Base-by-base conservation (phyloP, 108 stramenopile species). In the Nitzschia sp. region DNA sequence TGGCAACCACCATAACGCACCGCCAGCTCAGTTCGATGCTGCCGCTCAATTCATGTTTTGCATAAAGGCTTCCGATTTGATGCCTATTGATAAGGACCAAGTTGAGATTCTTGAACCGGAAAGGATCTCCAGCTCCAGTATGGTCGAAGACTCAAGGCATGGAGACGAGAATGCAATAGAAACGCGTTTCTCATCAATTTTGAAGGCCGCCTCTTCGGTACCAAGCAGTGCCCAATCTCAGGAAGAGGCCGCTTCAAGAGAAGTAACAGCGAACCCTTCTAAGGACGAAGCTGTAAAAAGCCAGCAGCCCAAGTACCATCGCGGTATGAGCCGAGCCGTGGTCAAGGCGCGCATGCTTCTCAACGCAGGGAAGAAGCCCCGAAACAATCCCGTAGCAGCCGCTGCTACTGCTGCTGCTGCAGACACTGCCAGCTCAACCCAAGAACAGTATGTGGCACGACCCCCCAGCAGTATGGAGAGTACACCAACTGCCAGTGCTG, bases 1-100 rank as follows among this genome's bases (percentile, higher is more conserved):
- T 28, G 55, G 21, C 15, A 32, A 2, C 21, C 27, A 56, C 30
- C 11, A 5, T 25, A 29, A 2, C 30, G 4, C 28, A 31, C 30
- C 15, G 2, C 17, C 55, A 3, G 9, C 57, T 6, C 38, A 6
- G 38, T 13, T 4, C 13, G 48, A 50, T 4, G 1, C 19, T 0
- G 60, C 19, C 5, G 1, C 23, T 25, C 60, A 61, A 25, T 61
- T 25, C 60, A 61, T 61, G 36, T 61, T 61, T 61, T 61, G 60
- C 9, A 61, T 61, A 1, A 31, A 41, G 11, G 3, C 56, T 0
- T 13, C 16, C 6, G 56, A 58, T 3, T 33, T 31, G 30, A 31
- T 31, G 1, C 22, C 22, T 19, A 13, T 1, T 1, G 1, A 53
- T 53, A 26, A 1, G 22, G 25, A 1, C 6, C 6, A n/a, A 25